Evolutionary conservation across 73 alveolate species (phyloP).

Genomic region (Blepharisma stoltei): DNA sequence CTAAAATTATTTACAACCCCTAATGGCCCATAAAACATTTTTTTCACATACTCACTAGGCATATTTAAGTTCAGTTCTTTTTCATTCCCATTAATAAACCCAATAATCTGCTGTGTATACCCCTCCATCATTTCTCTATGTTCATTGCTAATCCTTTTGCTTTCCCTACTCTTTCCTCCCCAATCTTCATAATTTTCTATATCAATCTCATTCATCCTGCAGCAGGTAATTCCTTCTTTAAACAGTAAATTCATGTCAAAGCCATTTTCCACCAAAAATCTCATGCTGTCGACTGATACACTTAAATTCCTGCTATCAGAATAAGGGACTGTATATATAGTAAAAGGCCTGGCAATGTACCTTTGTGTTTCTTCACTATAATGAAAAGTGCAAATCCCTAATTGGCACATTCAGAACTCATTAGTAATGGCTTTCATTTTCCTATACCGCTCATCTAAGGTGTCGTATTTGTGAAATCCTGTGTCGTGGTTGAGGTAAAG

Average conservation of each 20-base stretch:
- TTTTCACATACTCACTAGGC: background rate
- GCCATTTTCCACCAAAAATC: conserved; percentile 47
- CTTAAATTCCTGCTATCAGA: conserved; percentile 24
- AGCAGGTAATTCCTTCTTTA: conserved; percentile 35
- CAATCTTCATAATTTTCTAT: background rate
- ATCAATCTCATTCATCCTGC: background rate
- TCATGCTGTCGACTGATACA: conserved; percentile 38
- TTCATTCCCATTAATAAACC: background rate
- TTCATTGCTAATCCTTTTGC: background rate
- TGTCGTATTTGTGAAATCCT: conserved; percentile 56
- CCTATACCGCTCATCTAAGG: conserved; percentile 45
- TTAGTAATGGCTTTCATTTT: conserved; percentile 44
- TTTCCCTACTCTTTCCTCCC: too few species aligned
- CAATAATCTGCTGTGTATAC: background rate
- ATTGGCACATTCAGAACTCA: conserved; percentile 45
- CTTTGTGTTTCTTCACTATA: conserved; percentile 32
- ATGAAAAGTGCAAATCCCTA: conserved; percentile 51
- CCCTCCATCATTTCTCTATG: background rate
- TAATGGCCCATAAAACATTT: background rate
- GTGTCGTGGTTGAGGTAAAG: background rate
- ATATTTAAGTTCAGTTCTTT: background rate
- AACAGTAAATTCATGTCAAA: conserved; percentile 60
- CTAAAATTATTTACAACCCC: conserved; percentile 5
- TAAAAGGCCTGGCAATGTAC: conserved; percentile 53
- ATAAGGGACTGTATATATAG: conserved; percentile 45